Evolutionary conservation across 495 filamentous ascomycete species (phyloP), one percentile per base, ranked within the genome.

Genomic region (Achaetomiella virescens): DNA sequence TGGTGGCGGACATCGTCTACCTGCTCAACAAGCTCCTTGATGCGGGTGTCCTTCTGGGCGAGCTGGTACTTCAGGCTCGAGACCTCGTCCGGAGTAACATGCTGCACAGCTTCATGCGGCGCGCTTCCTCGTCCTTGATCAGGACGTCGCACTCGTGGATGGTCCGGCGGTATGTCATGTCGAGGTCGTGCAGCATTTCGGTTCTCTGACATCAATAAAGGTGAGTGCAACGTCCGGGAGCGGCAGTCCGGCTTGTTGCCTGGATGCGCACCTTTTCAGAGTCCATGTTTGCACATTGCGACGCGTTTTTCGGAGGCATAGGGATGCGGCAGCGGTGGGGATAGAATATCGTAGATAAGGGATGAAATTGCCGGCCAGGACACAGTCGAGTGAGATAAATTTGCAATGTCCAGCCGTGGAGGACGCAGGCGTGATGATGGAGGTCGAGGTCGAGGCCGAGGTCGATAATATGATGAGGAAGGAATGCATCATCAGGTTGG

Each of bases 61-160:
- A 76, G 43, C 41, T 70, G 61, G 27, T 73, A 71, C 27, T 72
- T 68, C 17, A 75, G 57, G 1, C 62, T 55, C 5, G 62, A 52
- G 40, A 85, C 85, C 52, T 96, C 87, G 56, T 90, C 82, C 85
- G 78, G 27, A 88, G 74, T 33, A 92, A 62, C 17, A 90, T 67
- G 45, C 84, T 73, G 43, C 87, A 81, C 58, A 92, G 72, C 47
- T 82, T 79, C 37, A 85, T 62, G 55, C 81, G 72, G 10, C 91
- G 82, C 22, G 76, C 73, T 49, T 79, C 80, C 66, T 96, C 91
- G 36, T 84, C 76, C 66, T 86, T 85, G 48, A 81, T 67, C 40
- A 91, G 64, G 12, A 83, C 65, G 40, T 85, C 74, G 20, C 84
- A 74, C 43, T 81, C 72, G 48, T 80, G 78, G 40, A 78, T 65